Conservation (phyloP, 2,329 filamentous ascomycete species). For the Leptoxyphium fumago region DNA sequence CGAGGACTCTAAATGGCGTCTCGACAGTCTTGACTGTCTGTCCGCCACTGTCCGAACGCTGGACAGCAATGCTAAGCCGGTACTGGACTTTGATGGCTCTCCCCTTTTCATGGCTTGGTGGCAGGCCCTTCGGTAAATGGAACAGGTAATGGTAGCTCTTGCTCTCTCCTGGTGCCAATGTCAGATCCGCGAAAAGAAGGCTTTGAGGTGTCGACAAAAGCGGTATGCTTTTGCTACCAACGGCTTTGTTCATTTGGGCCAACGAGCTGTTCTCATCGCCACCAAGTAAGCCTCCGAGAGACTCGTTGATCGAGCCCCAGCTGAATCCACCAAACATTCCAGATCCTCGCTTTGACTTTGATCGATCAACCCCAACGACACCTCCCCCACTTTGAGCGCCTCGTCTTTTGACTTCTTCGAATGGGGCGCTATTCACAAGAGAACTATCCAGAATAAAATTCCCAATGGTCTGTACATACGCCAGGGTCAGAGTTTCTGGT, state of each 20-base stretch:
- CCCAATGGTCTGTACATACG: slow-evolving; percentile 85
- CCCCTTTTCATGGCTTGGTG: slow-evolving; percentile 67
- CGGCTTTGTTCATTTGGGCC: slow-evolving; percentile 82
- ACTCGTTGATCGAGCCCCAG: slow-evolving; percentile 78
- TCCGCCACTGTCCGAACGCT: slow-evolving; percentile 54
- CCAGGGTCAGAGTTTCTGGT: slow-evolving; percentile 89
- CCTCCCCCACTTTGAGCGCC: slow-evolving; percentile 74
- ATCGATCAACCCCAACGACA: slow-evolving; percentile 64
- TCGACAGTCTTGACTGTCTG: slow-evolving; percentile 78
- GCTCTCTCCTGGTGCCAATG: slow-evolving; percentile 76
- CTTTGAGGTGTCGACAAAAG: slow-evolving; percentile 91
- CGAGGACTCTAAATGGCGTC: slow-evolving; percentile 81
- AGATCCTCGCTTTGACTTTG: slow-evolving; percentile 48
- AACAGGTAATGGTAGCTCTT: slow-evolving; percentile 78
- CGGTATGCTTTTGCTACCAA: slow-evolving; percentile 74
- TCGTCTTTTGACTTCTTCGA: slow-evolving; percentile 92
- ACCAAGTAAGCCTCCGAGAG: slow-evolving; percentile 74
- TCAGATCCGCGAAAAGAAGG: slow-evolving; percentile 85
- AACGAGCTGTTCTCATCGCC: slow-evolving; percentile 80
- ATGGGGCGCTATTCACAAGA: slow-evolving; percentile 72
- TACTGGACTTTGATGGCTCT: slow-evolving; percentile 92
- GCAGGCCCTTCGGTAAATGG: slow-evolving; percentile 72
- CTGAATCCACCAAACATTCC: slow-evolving; percentile 72
- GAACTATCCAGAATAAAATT: slow-evolving; percentile 87
- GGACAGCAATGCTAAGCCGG: slow-evolving; percentile 79